These are phyloP conservation scores for Didymella arachidicola DNA, from an alignment of 2,329 filamentous ascomycete genomes.

Conservation along the genomic window DNA sequence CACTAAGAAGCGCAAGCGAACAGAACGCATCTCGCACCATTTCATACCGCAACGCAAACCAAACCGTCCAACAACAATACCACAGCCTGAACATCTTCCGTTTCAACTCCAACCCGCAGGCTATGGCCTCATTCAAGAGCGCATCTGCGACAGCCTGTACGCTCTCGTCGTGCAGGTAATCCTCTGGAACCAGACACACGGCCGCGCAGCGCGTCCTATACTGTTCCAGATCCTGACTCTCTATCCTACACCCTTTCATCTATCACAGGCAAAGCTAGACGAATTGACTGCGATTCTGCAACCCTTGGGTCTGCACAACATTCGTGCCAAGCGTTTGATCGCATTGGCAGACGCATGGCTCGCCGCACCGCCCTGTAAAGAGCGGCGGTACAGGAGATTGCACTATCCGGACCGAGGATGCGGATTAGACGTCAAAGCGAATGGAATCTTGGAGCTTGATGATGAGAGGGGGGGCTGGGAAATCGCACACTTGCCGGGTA, in stretches of 20 bases:
- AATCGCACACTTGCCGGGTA: conserved; percentile 79
- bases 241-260: conserved; percentile 71
- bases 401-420: conserved; percentile 49
- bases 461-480: conserved; percentile 70
- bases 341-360: conserved; percentile 75
- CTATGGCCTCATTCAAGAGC: conserved; percentile 87
- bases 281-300: conserved; percentile 34
- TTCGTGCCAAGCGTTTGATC: conserved; percentile 71
- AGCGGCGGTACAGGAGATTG: conserved; percentile 64
- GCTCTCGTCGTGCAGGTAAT: conserved; percentile 82
- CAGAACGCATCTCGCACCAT: conserved; percentile 11
- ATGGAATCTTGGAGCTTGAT: conserved; percentile 49
- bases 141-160: conserved; percentile 77
- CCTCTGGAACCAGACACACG: conserved; percentile 83
- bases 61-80: conserved; percentile 20
- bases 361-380: conserved; percentile 65
- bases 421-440: conserved; percentile 53
- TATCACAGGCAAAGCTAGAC: conserved; percentile 56
- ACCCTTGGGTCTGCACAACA: conserved; percentile 40
- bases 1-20: conserved; percentile 6
- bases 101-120: conserved; percentile 34
- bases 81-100: conserved; percentile 28
- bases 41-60: conserved; percentile 24
- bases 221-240: conserved; percentile 72
- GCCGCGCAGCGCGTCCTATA: conserved; percentile 75